Percentiles rank a stretch among this genome's conserved stretches.
Evolutionary conservation across 2,329 filamentous ascomycete genomes (phyloP).

Genomic region (Xylariaceae sp.): DNA sequence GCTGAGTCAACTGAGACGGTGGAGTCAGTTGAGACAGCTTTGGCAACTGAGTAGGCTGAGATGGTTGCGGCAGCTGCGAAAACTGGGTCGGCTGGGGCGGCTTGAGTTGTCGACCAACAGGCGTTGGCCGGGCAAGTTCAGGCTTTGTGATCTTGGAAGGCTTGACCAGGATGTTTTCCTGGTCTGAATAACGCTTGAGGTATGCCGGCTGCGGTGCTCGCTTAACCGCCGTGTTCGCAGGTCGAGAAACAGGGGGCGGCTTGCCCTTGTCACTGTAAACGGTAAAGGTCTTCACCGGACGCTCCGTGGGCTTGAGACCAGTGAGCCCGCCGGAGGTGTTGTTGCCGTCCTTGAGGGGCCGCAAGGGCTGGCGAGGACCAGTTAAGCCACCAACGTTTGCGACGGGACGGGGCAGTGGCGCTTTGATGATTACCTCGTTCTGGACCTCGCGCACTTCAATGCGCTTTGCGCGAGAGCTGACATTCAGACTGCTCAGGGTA

Average conservation of each 20-base stretch:
- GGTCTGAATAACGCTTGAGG: constrained; percentile 42
- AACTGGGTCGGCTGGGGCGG: constrained; percentile 21
- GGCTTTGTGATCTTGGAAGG: constrained; percentile 28
- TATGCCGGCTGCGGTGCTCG: constrained; percentile 22
- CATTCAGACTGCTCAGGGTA: constrained; percentile 87
- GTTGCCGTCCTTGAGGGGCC: constrained; percentile 68
- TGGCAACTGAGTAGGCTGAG: constrained; percentile 4
- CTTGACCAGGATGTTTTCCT: constrained; percentile 30
- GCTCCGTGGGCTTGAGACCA: constrained; percentile 49
- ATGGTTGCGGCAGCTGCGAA: constrained; percentile 12
- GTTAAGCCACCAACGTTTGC: constrained; percentile 33
- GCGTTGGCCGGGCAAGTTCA: constrained; percentile 20
- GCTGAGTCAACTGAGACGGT: not conserved
- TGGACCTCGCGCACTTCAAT: constrained; percentile 95
- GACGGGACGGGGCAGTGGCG: constrained; percentile 53
- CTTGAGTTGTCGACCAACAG: constrained; percentile 17
- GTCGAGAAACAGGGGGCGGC: constrained; percentile 30
- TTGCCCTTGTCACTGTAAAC: constrained; percentile 76
- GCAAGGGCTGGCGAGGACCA: constrained; percentile 64
- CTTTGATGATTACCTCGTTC: constrained; percentile 86
- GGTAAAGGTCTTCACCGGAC: constrained; percentile 76
- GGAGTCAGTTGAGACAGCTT: not conserved
- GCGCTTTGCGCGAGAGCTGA: constrained; percentile 91
- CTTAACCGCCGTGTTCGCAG: constrained; percentile 26
- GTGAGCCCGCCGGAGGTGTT: constrained; percentile 62